Percentiles rank a stretch among this genome's conserved stretches.
Evolutionary conservation across 1,139 yeast species (phyloP).

Genomic region (Hyphopichia fennica): DNA sequence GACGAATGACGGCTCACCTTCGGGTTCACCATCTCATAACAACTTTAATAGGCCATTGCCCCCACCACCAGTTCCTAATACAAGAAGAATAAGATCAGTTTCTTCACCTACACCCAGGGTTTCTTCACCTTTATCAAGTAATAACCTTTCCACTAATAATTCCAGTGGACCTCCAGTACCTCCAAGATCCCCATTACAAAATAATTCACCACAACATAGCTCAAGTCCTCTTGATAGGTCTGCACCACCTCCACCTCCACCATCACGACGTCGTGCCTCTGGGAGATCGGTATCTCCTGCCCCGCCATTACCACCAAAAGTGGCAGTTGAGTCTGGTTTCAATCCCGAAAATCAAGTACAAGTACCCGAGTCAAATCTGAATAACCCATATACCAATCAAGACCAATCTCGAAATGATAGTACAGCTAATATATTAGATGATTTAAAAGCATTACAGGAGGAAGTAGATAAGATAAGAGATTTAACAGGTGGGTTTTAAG

Average conservation of each 20-base stretch:
- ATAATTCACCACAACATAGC: conserved; percentile 20
- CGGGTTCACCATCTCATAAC: conserved; percentile 22
- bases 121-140: conserved; percentile 17
- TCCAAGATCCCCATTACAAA: conserved; percentile 16
- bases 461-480: conserved; percentile 59
- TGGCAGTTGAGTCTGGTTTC: conserved; percentile 15
- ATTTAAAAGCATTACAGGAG: conserved; percentile 60
- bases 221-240: conserved; percentile 1
- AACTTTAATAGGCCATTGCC: conserved; percentile 25
- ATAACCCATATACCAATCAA: conserved; percentile 11
- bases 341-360: background rate
- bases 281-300: conserved; percentile 11
- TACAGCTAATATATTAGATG: conserved; percentile 56
- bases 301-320: conserved; percentile 39
- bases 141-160: conserved; percentile 10
- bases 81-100: conserved; percentile 39
- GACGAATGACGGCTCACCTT: conserved; percentile 17
- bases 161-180: conserved; percentile 8
- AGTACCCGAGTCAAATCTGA: conserved; percentile 3
- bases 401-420: conserved; percentile 25
- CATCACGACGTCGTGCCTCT: conserved; percentile 33
- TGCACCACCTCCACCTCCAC: conserved; percentile 18
- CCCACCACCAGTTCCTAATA: conserved; percentile 41
- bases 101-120: conserved; percentile 45
- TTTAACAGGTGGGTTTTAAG: conserved; percentile 50